These are phyloP conservation scores for Curvularia lunata DNA, from an alignment of 2,329 filamentous ascomycete genomes.

Conservation along the genomic window DNA sequence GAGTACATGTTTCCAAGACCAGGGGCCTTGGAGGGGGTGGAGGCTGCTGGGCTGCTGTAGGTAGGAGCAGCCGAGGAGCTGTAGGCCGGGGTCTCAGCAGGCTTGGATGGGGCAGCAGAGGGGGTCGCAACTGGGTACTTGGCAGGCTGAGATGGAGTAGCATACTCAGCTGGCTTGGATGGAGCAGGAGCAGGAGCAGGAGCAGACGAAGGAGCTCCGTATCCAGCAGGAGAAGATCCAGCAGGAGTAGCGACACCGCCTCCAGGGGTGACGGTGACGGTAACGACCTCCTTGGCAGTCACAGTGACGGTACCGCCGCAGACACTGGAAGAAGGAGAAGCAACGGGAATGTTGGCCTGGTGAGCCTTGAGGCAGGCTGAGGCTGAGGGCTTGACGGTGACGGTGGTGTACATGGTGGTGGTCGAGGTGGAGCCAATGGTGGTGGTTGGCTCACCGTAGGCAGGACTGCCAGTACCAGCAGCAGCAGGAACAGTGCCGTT, in stretches of 20 bases:
- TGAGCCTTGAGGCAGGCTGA: slow-evolving; percentile 17
- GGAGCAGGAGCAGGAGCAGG: slow-evolving; percentile 7
- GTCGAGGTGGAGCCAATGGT: slow-evolving; percentile 34
- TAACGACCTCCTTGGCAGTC: slow-evolving; percentile 51
- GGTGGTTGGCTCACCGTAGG: slow-evolving; percentile 31
- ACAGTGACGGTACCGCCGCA: slow-evolving; percentile 46
- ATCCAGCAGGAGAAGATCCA: too few relatives aligned
- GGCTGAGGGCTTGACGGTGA: slow-evolving; percentile 29
- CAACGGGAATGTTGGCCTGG: slow-evolving; percentile 28
- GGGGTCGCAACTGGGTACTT: slow-evolving; percentile 17
- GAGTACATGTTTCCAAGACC: slow-evolving; percentile 36
- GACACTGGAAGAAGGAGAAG: slow-evolving; percentile 23
- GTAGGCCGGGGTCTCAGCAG: slow-evolving; percentile 18
- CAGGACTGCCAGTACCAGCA: slow-evolving; percentile 27
- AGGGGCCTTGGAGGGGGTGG: slow-evolving; percentile 22
- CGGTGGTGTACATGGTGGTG: slow-evolving; percentile 38
- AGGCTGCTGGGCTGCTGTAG: slow-evolving; percentile 20
- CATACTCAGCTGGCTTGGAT: slow-evolving; percentile 11
- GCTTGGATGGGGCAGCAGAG: slow-evolving; percentile 18
- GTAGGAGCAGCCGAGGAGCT: slow-evolving; percentile 16
- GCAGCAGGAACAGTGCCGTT: slow-evolving; percentile 35
- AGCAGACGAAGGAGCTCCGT: slow-evolving; percentile 10
- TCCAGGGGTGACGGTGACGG: slow-evolving; percentile 49
- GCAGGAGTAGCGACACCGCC: slow-evolving; percentile 22
- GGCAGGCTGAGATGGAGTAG: slow-evolving; percentile 15